Evolutionary conservation across 164 flowering plant species (phyloP).

Genomic region (Tetracentron sinense): DNA sequence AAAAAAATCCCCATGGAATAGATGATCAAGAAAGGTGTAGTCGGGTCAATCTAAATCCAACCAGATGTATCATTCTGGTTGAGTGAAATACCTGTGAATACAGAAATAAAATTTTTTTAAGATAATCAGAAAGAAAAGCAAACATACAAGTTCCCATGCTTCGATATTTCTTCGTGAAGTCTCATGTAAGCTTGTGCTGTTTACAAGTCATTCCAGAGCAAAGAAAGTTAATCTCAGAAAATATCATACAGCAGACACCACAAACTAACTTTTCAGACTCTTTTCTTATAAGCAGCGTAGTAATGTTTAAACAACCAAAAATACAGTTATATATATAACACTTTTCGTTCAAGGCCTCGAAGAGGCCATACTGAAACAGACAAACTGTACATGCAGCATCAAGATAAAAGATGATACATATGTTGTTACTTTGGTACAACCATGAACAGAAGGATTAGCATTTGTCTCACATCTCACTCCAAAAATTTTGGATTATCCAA

Average conservation of each 20-base stretch:
- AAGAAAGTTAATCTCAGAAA: neutral
- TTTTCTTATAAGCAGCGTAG: too few species aligned
- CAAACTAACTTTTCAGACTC: neutral
- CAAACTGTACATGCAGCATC: too few species aligned
- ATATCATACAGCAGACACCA: neutral
- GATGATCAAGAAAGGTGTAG: neutral
- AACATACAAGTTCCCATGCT: conserved; percentile 90
- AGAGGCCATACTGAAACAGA: neutral
- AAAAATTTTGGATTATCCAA: too few species aligned
- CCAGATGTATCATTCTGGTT: too few species aligned
- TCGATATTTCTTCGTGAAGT: conserved; percentile 39
- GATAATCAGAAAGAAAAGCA: neutral
- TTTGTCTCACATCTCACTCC: too few species aligned
- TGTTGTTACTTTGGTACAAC: too few species aligned
- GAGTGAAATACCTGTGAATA: neutral
- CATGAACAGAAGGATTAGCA: too few species aligned
- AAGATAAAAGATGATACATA: too few species aligned
- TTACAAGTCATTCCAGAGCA: conserved; percentile 1
- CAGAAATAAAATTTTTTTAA: neutral
- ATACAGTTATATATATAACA: too few species aligned
- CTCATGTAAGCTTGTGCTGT: conserved; percentile 49
- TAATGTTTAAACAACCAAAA: too few species aligned
- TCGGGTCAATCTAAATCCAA: neutral
- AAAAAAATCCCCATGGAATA: neutral
- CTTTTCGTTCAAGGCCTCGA: neutral